Evolutionary conservation across 2,329 filamentous ascomycete genomes (phyloP).

Genomic region (Cytospora piceae): DNA sequence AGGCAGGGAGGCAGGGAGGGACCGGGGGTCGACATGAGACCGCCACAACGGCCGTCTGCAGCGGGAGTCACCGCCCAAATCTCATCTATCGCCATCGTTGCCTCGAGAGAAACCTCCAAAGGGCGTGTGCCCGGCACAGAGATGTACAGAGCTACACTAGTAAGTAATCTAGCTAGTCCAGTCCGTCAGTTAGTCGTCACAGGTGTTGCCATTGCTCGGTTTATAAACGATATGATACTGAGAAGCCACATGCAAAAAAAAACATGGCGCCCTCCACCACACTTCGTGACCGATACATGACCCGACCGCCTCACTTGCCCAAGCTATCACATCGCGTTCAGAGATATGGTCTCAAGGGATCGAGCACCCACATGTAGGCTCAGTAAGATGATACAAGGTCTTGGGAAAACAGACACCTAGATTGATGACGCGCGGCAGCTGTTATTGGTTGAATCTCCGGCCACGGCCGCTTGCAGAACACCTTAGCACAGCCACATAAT

Average conservation of each 20-base stretch:
- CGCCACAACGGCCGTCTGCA: conserved; percentile 27
- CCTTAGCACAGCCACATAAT: not conserved
- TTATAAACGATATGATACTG: not conserved
- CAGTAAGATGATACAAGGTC: not conserved
- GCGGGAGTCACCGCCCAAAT: conserved; percentile 1
- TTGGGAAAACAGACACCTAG: not conserved
- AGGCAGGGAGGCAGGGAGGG: not conserved
- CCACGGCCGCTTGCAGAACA: not conserved
- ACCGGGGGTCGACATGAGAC: conserved; percentile 18
- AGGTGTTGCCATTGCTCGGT: not conserved
- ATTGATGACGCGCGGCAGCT: not conserved
- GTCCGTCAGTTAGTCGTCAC: not conserved
- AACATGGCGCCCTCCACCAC: not conserved
- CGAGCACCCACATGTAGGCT: not conserved
- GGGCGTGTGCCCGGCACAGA: not conserved
- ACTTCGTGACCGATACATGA: not conserved
- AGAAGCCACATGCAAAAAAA: not conserved
- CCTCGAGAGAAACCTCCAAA: not conserved
- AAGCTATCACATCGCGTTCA: not conserved
- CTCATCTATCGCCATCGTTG: not conserved
- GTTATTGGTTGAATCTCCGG: conserved; percentile 1
- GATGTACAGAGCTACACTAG: not conserved
- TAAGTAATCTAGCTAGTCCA: not conserved
- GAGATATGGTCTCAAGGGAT: not conserved
- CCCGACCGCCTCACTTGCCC: not conserved